Evolutionary conservation across 306 rosid species (phyloP), one percentile per base, ranked within the genome.

Genomic region (Pyrus pyrifolia): DNA sequence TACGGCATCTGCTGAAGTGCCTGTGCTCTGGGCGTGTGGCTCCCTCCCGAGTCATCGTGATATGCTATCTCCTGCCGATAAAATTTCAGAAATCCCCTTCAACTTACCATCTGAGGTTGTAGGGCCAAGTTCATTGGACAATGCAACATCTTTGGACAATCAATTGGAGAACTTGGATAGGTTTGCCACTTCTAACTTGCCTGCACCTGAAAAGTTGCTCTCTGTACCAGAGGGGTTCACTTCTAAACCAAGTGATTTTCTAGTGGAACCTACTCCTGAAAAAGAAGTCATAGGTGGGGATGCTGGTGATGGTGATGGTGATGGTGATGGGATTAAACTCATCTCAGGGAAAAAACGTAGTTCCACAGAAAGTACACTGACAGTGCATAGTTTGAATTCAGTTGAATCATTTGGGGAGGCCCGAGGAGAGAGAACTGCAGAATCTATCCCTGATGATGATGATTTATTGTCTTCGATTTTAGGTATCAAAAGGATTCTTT

Each of bases 401-500:
- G 78, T 81, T 4, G 97, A 88, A 76, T 93, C 99, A 51, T 86
- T 85, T 74, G 89, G 84, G 42, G 90, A 84, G 76, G 78, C 85
- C 68, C 87, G 69, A 82, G 89, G 86, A 74, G 87, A 82, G 85
- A 87, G 87, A 80, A 87, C 88, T 51, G 68, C 81, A 5, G 93
- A 88, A 78, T 87, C 89, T 55, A 70, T 96, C 86, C 99, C 99
- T 59, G 97, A 90, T 80, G 99, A 96, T 62, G 90, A 96, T 85
- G 99, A 96, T 88, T 76, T 96, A 71, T 84, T 96, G 86, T 96
- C 99, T 76, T 93, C 99, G 52, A 96, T 96, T 79, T 87, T 96
- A 91, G 99, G 99, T 96, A 88, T 80, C 62, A 7, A 62, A 29
- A 13, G 70, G 76, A 45, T 35, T 63, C 31, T 70, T 69, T 61